Base-by-base conservation (phyloP, 2,329 filamentous ascomycete genomes). In the Pseudopithomyces chartarum region DNA sequence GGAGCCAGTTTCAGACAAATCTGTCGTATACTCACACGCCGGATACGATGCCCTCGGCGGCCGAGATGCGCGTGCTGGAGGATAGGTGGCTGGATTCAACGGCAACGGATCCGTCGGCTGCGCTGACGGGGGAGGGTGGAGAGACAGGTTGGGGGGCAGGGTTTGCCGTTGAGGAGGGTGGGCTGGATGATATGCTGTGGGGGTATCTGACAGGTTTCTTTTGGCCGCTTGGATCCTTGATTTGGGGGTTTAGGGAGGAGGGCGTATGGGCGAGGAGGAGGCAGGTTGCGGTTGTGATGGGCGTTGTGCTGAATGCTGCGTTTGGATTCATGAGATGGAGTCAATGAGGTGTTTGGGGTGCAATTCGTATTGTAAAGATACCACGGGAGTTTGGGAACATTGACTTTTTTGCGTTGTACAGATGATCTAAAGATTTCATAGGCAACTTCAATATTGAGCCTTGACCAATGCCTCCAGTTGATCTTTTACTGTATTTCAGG, bases 121-220 rank as follows among this genome's bases (percentile, higher is more conserved):
- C 56, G 77, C 43, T 70, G 45, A 52, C 62, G 69, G 56, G 67
- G 60, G 61, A 74, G 1, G 72, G 64, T 1, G 74, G 64, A n/a
- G 75, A 76, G 40, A 68, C 72, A 15, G 79, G 77, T 23, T 81
- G 82, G 61, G 79, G 83, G 33, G 80, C 81, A 23, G 80, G 82
- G 3, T 82, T 83, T 36, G 82, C 81, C 23, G 80, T 84, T 54
- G 78, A 82, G 44, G 81, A 82, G 45, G 87, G 85, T 0, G 84
- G 90, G 11, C 79, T 97, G 43, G 94, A 98, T 69, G 89, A 96
- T 68, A 86, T 97, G 80, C 82, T 98, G 56, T 90, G 89, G 78
- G 95, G 93, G 4, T 91, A 95, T 75, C 80, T 96, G 57, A 90
- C 95, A 68, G 95, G 95, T 0, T 99, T 98, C 80, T 90, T 99